Evolutionary conservation across 1,284 basidiomycete species (phyloP), one percentile per base, ranked within the genome.

Genomic region (Boletellus deceptivus): DNA sequence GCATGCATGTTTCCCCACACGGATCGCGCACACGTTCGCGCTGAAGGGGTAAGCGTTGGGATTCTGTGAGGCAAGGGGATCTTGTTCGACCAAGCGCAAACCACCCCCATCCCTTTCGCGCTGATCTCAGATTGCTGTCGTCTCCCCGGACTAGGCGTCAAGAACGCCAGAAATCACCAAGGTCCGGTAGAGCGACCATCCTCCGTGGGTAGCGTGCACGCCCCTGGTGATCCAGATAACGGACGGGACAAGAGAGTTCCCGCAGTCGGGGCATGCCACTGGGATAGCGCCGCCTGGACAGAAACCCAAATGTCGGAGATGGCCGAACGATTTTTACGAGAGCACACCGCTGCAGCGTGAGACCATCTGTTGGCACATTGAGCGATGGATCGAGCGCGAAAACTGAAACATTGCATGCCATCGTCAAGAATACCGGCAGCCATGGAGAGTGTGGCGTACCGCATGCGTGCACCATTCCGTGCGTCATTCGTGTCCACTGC

Each of bases 171-270:
- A 64, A 63, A 50, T 52, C 52, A 40, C 49, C 50, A 55, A 40
- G 40, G 37, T 27, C 20, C 10, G 33, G 34, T 24, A 56, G 24
- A 49, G 48, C 45, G 46, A 49, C 48, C n/a, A 33, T 37, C 49
- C 49, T 55, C 59, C 60, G 59, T 58, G 45, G 50, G 47, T 25
- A 51, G 29, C 49, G 47, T 17, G 20, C 45, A 46, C 41, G 38
- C 31, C 41, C 62, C 50, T 61, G 56, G 49, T 60, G 52, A 65
- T 60, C 59, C 59, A 52, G 53, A 52, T 24, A 50, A 25, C 46
- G 37, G 42, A 20, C 16, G 40, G 27, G 40, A 41, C 36, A 49
- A 36, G 42, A 5, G 38, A 31, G 27, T 24, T 46, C 50, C 27
- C 52, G 33, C 31, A 44, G 42, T 49, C 48, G 29, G 43, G 16